Base-by-base conservation (phyloP, 495 filamentous ascomycete species). In the Aspergillus heteromorphus region DNA sequence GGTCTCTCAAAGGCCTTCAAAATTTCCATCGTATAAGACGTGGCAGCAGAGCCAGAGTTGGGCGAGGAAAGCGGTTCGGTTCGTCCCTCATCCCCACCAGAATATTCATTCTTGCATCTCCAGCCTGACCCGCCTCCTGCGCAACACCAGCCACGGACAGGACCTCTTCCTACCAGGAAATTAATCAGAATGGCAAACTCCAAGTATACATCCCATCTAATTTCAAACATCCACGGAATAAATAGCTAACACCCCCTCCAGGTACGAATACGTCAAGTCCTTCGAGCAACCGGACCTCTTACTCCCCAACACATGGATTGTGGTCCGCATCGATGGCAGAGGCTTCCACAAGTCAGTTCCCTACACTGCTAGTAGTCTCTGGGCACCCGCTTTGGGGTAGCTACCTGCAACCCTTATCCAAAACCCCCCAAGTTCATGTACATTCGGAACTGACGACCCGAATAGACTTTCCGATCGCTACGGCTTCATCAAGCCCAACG, bases 301-400 rank as follows among this genome's bases (percentile, higher is more conserved):
- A 40, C 83, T 97, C 4, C 89, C 86, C 21, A 92, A 91, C 57
- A 97, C 92, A 9, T 98, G 89, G 88, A 85, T 97, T 40, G 87
- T 97, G 8, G 83, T 98, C 50, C 84, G 93, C 43, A 84, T 97
- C 52, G 93, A 98, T 66, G 93, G 93, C 4, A 81, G 91, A 54
- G 88, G 89, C 25, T 97, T 97, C 65, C 90, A 91, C 61, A 93
- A 91, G 88, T 92, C 73, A 60, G 76, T 65, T n/a, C 40, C 20
- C 11, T 25, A 29, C 45, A 40, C n/a, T 45, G 20, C 17, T 36
- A n/a, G n/a, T n/a, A n/a, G n/a, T 18, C 17, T 20, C 48, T 20
- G 20, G 29, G 29, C 11, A 36, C 1, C 25, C 3, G 6, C 34
- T 38, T 14, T n/a, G 34, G 11, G 13, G 34, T 38, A 38, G 34